A percentile compares a stretch with the other conserved stretches of the same genome.
phyloP scores from a whole-genome alignment of 108 stramenopile species.

The Cyclotella sp. region DNA sequence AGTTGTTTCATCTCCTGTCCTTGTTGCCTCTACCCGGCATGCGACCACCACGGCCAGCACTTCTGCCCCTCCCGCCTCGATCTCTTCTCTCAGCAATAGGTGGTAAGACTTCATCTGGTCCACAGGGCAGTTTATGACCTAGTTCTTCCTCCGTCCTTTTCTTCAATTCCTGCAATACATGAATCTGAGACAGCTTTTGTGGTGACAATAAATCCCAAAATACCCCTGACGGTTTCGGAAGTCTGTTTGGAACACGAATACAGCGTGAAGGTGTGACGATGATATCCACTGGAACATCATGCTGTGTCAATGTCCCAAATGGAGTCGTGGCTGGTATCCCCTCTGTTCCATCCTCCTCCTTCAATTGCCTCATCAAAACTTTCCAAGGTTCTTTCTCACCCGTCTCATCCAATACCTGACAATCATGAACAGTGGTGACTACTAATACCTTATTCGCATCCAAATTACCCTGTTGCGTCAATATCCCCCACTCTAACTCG shows the following conservation, averaged over 20 bases:
- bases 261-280: slow-evolving; percentile 71
- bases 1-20: neutral
- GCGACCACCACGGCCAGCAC: slow-evolving; percentile 12
- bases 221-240: slow-evolving; percentile 71
- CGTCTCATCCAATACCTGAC: slow-evolving; percentile 57
- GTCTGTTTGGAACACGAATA: slow-evolving; percentile 63
- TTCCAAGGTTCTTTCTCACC: slow-evolving; percentile 41
- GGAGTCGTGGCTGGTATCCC: slow-evolving; percentile 37
- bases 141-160: slow-evolving; percentile 56
- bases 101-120: slow-evolving; percentile 74
- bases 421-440: slow-evolving; percentile 75
- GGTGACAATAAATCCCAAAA: slow-evolving; percentile 79
- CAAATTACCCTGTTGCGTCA: slow-evolving; percentile 68
- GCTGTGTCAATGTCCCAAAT: slow-evolving; percentile 59
- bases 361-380: slow-evolving; percentile 15
- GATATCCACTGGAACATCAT: slow-evolving; percentile 80
- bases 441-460: slow-evolving; percentile 61
- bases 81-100: slow-evolving; percentile 57
- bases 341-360: slow-evolving; percentile 5
- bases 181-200: slow-evolving; percentile 72
- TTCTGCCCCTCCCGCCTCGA: slow-evolving; percentile 19
- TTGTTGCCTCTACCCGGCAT: slow-evolving; percentile 3
- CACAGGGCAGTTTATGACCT: slow-evolving; percentile 54
- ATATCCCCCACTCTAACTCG: slow-evolving; percentile 82
- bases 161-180: slow-evolving; percentile 68